phyloP scores from a whole-genome alignment of 1,284 basidiomycete genomes.

The Filobasidium uniguttulatum region DNA sequence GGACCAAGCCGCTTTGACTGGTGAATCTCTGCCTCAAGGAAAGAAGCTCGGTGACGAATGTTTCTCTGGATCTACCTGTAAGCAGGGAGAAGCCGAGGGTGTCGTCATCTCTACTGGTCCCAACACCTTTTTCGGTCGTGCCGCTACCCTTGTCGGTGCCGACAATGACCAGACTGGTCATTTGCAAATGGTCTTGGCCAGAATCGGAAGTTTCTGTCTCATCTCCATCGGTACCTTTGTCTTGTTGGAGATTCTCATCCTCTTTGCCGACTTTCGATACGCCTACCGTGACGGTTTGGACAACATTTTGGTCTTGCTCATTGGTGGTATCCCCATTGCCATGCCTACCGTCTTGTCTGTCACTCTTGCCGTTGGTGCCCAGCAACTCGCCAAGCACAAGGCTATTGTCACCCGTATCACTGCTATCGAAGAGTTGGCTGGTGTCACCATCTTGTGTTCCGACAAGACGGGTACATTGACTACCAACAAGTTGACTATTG shows the following conservation, averaged over 20 bases:
- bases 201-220: slow-evolving; percentile 91
- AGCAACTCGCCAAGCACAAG: slow-evolving; percentile 96
- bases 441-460: slow-evolving; percentile 92
- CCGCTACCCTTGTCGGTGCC: slow-evolving; percentile 84
- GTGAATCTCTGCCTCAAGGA: slow-evolving; percentile 79
- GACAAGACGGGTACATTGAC: slow-evolving; percentile 96
- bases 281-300: slow-evolving; percentile 84
- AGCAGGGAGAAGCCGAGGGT: slow-evolving; percentile 93
- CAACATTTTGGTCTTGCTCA: slow-evolving; percentile 91
- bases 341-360: slow-evolving; percentile 95
- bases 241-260: slow-evolving; percentile 71
- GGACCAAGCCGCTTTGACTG: slow-evolving; percentile 91
- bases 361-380: slow-evolving; percentile 92
- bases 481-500: slow-evolving; percentile 98
- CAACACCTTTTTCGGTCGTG: slow-evolving; percentile 93
- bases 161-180: slow-evolving; percentile 94
- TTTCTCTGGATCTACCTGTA: slow-evolving; percentile 95
- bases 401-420: slow-evolving; percentile 97
- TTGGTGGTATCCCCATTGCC: slow-evolving; percentile 97
- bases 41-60: slow-evolving; percentile 91
- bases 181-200: slow-evolving; percentile 91
- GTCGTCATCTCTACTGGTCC: slow-evolving; percentile 90
- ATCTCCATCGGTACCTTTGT: slow-evolving; percentile 88
- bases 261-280: slow-evolving; percentile 79
- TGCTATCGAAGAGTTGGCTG: slow-evolving; percentile 90